phyloP scores from a whole-genome alignment of 176 grass and related monocot genomes.

The Ananas comosus region DNA sequence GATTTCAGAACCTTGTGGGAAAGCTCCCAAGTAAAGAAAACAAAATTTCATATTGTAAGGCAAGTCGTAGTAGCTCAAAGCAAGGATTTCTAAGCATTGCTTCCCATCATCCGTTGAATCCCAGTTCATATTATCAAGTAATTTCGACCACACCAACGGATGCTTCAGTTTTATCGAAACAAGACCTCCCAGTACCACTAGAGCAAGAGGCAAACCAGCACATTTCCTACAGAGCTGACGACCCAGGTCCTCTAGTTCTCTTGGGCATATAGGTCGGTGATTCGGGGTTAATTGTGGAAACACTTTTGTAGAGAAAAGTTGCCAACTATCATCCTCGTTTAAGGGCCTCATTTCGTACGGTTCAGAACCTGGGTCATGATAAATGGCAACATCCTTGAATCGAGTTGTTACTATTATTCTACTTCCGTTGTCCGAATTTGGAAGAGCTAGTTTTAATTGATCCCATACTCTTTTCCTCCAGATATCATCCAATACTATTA shows the following conservation, averaged over 20 bases:
- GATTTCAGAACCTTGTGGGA: background rate
- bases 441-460: background rate
- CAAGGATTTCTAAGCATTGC: background rate
- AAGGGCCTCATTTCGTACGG: background rate
- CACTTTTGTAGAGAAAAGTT: background rate
- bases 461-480: slow-evolving; percentile 1
- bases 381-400: background rate
- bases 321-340: background rate
- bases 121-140: background rate
- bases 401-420: slow-evolving; percentile 1
- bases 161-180: background rate
- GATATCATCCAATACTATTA: background rate
- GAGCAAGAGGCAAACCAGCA: background rate
- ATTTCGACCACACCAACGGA: background rate
- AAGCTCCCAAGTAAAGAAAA: slow-evolving; percentile 3
- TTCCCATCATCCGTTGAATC: background rate
- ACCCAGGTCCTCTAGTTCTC: background rate
- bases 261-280: background rate
- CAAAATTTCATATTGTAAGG: background rate
- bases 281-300: background rate
- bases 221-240: background rate
- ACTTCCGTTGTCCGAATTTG: background rate
- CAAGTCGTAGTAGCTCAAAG: slow-evolving; percentile 3
- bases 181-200: background rate
- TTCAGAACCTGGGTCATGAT: background rate